Base-by-base conservation (phyloP, 345 rosid genomes). In the Salix udensis region DNA sequence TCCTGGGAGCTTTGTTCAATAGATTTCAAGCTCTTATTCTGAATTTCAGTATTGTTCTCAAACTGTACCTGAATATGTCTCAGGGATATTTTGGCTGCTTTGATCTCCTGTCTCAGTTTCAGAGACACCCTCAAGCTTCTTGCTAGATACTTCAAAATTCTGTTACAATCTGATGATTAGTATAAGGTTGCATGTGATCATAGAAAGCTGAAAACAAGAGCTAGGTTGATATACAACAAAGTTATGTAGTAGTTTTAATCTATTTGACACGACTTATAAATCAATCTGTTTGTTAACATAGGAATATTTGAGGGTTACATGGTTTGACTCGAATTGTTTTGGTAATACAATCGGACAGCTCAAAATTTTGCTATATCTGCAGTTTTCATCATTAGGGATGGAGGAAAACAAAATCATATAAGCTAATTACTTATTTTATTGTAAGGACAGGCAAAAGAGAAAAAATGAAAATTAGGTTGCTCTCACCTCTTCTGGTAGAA, bases 91-190 rank as follows among this genome's bases (percentile, higher is more conserved):
- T 74, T 71, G 68, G 28, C 26, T 65, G 42, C 67, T 74, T 71
- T 70, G 68, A 62, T 65, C 81, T 80, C 75, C 82, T 68, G 71
- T 67, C 67, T 50, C 65, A 34, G 46, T 34, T 81, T 74, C 80
- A 31, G 76, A 34, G 34, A 34, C 67, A 37, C 50, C 60, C 37
- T 81, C 69, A 18, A 50, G 74, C 76, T 76, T 76, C 74, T 68
- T 67, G 21, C 37, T 74, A 50, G 69, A 65, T 52, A 71, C 70
- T 73, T 55, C 70, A 58, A 65, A 40, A 74, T 76, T 82, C 89
- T 82, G 87, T 80, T 52, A 23, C 66, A 73, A 50, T 79, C 2
- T 66, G 44, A 65, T 36, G 23, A 30, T 80, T 67, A 76, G 76
- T 73, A 64, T 44, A 82, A 68, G 76, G 71, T 31, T 71, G 11